Evolutionary conservation across 306 rosid genomes (phyloP).

Genomic region (Sindora glabra): DNA sequence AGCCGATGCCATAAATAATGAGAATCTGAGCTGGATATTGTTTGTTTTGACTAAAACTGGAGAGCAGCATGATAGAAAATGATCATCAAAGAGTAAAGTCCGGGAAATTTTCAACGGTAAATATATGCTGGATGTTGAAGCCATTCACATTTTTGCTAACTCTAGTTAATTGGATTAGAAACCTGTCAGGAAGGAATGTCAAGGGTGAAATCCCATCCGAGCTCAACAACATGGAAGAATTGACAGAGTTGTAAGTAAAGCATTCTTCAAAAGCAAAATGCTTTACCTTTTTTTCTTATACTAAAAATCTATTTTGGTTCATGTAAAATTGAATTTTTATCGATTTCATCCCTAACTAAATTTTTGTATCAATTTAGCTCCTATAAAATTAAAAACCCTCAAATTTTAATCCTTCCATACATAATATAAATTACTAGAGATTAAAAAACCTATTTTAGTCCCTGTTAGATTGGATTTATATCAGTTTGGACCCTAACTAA

Average conservation of each 20-base stretch:
- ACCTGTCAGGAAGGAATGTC: slow-evolving; percentile 54
- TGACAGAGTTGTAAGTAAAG: slow-evolving; percentile 71
- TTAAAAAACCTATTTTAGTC: no score
- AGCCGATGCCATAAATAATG: not conserved
- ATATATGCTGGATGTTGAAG: slow-evolving; percentile 1
- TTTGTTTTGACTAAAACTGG: not conserved
- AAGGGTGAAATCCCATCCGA: slow-evolving; percentile 65
- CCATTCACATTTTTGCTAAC: not conserved
- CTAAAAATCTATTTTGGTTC: no score
- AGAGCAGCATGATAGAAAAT: slow-evolving; percentile 2
- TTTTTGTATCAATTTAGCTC: no score
- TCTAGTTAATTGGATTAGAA: slow-evolving; percentile 32
- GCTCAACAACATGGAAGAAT: slow-evolving; percentile 61
- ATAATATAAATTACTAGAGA: no score
- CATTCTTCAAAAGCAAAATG: not conserved
- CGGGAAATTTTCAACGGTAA: not conserved
- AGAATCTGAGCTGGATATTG: not conserved
- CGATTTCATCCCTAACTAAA: no score
- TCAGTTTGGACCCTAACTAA: no score
- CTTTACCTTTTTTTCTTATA: not conserved
- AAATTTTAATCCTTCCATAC: no score
- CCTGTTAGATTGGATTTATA: no score
- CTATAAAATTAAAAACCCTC: no score
- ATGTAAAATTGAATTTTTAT: no score
- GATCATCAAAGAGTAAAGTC: not conserved